Evolutionary conservation across 1,284 basidiomycete genomes (phyloP), one percentile per base, ranked within the genome.

Genomic region (Wolfiporia cocos): DNA sequence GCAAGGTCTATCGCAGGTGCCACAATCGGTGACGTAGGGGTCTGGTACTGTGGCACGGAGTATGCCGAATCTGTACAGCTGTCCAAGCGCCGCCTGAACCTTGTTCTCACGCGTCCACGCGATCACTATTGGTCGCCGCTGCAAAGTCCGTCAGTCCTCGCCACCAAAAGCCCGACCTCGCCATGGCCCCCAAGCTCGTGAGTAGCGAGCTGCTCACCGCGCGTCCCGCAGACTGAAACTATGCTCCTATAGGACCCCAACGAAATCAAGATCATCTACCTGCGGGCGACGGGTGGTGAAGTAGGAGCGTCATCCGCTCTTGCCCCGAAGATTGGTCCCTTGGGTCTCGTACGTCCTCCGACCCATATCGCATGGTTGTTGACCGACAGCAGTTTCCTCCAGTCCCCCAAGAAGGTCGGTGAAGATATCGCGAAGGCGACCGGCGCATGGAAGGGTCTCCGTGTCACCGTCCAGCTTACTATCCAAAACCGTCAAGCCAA

Each of bases 361-460:
- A 37, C 19, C 4, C 7, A n/a, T 22, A 9, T 5, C 28, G 21
- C 23, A 12, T 50, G 34, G 39, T 29, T 22, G 18, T 33, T 34
- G 22, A 26, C 21, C 39, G 30, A 49, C 43, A 38, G 37, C 28
- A 23, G 35, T 34, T 43, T 19, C 42, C 23, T 43, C 21, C 7
- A 98, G 94, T 97, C 96, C 47, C 95, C 96, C 64, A 99, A 99
- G 81, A 99, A 99, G 79, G 94, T 99, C 72, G 96, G 96, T 75
- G 96, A 99, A 90, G 96, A 99, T 74, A 99, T 99, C 65, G 96
- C 96, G 63, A 99, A 99, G 73, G 95, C 96, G 49, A 98, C 96
- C 50, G 82, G 86, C 48, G 87, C 87, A 68, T 99, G 96, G 96
- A 99, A 99, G 74, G 96, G 96, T 76, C 92, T 99, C 62, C 91